Base-by-base conservation (phyloP, 768 basidiomycete genomes). In the Russula emetica region DNA sequence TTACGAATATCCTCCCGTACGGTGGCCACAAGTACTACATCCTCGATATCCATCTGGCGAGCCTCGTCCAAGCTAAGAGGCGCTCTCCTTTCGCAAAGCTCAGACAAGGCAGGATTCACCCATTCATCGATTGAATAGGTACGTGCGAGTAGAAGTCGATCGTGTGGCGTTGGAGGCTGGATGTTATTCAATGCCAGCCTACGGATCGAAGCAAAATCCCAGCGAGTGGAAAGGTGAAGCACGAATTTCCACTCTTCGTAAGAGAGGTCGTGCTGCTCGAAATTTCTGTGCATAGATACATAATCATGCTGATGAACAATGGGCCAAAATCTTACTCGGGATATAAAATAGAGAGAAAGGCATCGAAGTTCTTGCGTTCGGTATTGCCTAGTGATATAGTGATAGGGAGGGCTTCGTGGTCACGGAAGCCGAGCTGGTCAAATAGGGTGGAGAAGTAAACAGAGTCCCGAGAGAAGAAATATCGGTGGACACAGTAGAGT, bases 131-230 rank as follows among this genome's bases (percentile, higher is more conserved):
- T 42, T 3, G 30, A 16, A 16, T 60, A 60, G 11, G 26, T 44
- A 9, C 66, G 66, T 0, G 56, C 62, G 8, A 66, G 66, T 3
- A 52, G 2, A 20, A 66, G 66, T 5, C 30, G 61, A 32, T 66
- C 61, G 45, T 36, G 10, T 32, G 61, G 26, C 0, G 62, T 57
- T n/a, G 62, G 52, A 4, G 62, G 63, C 1, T 52, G 11, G 20
- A 64, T 58, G 2, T 36, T 26, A 7, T 13, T 24, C 22, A 67
- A 22, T 1, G 63, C 53, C 7, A 55, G 40, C 47, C 18, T 54
- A 67, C 62, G 76, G 65, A 67, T 70, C 53, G 58, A 66, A 34
- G 62, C 73, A 61, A 64, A 73, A 55, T 58, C 74, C 76, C 34
- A 78, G 51, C 22, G 75, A 63, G 70, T 64, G 5, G 71, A 68